A percentile compares a stretch with the other conserved stretches of the same genome.
Conservation (phyloP, 2,329 filamentous ascomycete genomes). For the Colletotrichum magnum region DNA sequence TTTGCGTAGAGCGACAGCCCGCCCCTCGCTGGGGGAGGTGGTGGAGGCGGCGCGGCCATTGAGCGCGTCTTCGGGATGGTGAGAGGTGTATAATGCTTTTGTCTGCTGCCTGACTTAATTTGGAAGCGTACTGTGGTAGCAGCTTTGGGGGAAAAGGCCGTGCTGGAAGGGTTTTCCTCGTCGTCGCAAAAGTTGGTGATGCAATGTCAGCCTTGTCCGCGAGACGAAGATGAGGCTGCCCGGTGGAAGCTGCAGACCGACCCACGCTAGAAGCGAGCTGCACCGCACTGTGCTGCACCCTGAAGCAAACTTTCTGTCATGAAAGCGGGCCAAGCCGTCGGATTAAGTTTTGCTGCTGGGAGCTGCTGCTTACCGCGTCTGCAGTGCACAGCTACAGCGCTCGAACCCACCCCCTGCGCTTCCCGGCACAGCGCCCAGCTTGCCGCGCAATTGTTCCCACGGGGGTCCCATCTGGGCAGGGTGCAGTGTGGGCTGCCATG, state of each 20-base stretch:
- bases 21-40: slow-evolving; percentile 59
- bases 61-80: neutral
- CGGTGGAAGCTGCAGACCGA: neutral
- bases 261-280: neutral
- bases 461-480: slow-evolving; percentile 13
- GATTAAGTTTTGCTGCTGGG: slow-evolving; percentile 10
- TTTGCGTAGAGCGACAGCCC: slow-evolving; percentile 87
- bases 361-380: no score
- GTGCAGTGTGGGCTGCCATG: neutral
- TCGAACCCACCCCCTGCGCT: slow-evolving; percentile 25
- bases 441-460: slow-evolving; percentile 22
- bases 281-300: neutral
- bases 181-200: slow-evolving; percentile 13
- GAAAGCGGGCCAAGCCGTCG: slow-evolving; percentile 8
- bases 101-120: neutral
- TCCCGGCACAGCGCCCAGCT: slow-evolving; percentile 32
- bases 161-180: neutral
- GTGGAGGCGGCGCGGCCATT: slow-evolving; percentile 52
- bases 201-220: slow-evolving; percentile 10
- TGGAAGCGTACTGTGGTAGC: neutral
- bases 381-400: slow-evolving; percentile 7
- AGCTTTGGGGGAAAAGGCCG: neutral
- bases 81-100: neutral
- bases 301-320: slow-evolving; percentile 18
- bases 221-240: slow-evolving; percentile 21